Evolutionary conservation across 2,329 filamentous ascomycete species (phyloP), one percentile per base, ranked within the genome.

Genomic region (Phyllosticta ampelicida): DNA sequence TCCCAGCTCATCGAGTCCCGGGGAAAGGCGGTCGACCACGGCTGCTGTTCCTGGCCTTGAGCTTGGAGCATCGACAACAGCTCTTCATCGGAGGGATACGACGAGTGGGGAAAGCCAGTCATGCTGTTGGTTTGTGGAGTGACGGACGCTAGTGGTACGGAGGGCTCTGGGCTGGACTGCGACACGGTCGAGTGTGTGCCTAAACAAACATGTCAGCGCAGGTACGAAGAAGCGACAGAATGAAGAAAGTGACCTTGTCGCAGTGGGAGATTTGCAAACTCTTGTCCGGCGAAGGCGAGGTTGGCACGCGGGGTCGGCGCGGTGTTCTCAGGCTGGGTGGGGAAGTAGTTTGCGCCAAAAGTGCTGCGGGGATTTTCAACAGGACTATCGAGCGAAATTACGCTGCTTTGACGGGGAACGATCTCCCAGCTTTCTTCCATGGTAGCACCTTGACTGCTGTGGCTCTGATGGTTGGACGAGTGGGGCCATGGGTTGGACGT

Each of bases 341-440:
- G 49, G 19, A 54, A 48, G 28, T 58, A 51, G 55, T 51, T 53
- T 13, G 53, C 21, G 51, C 56, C 56, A 53, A 36, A 54, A 19
- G 56, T 51, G 51, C 51, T 52, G 29, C 54, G 56, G 44, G 56
- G 54, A 19, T 50, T 29, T n/a, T 51, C 55, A 20, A 48, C 36
- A 16, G 52, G 52, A 30, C 56, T 54, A 51, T 58, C 56, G 52
- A 54, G 52, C 19, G 56, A 58, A 19, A 52, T 54, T 51, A 58
- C 53, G 52, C 51, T 54, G 19, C 51, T 19, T 29, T 58, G 56
- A 13, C 56, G 26, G 48, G 56, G 56, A 19, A 58, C 56, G 44
- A 58, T 58, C 30, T 58, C 56, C 56, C 56, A 58, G 44, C 56
- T 54, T 29, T 58, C 51, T 10, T 58, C 56, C 30, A 58, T 26